These are phyloP conservation scores for Proliferodiscus dingleyae DNA, from an alignment of 2,329 filamentous ascomycete species.

Conservation along the genomic window DNA sequence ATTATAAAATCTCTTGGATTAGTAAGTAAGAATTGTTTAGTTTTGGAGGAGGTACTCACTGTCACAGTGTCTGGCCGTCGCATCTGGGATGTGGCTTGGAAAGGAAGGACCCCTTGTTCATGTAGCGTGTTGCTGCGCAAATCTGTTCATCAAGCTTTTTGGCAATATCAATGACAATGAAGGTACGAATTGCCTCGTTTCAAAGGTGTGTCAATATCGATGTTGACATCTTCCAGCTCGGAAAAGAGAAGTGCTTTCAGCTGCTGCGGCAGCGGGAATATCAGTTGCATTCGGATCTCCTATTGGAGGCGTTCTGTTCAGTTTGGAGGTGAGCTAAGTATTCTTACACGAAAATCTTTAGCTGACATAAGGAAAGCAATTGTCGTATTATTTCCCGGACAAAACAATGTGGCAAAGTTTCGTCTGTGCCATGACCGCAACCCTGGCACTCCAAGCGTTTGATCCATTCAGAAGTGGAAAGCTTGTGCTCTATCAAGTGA, in stretches of 20 bases:
- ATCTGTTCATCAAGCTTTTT: conserved; percentile 88
- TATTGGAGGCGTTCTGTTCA: conserved; percentile 91
- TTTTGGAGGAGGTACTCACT: background rate
- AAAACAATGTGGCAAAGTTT: conserved; percentile 99
- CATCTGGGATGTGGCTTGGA: conserved; percentile 92
- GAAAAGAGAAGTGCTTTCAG: conserved; percentile 88
- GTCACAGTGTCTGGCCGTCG: conserved; percentile 74
- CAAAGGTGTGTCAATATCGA: conserved; percentile 5
- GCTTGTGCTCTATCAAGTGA: conserved; percentile 92
- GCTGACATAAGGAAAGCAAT: conserved; percentile 51
- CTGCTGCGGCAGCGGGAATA: conserved; percentile 67
- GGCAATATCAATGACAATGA: conserved; percentile 79
- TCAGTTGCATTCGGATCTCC: conserved; percentile 59
- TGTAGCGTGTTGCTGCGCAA: conserved; percentile 94
- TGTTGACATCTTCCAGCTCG: conserved; percentile 54
- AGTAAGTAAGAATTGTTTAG: conserved; percentile 43
- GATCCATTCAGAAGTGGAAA: conserved; percentile 95
- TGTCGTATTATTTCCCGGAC: conserved; percentile 96
- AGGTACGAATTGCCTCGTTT: conserved; percentile 44
- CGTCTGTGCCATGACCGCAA: conserved; percentile 98
- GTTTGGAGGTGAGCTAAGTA: conserved; percentile 62
- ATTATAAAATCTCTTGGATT: conserved; percentile 84
- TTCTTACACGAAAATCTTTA: background rate
- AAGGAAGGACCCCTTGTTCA: conserved; percentile 96
- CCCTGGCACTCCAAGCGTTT: conserved; percentile 84